phyloP scores from a whole-genome alignment of 2,329 filamentous ascomycete genomes.

The Phoma sp. region DNA sequence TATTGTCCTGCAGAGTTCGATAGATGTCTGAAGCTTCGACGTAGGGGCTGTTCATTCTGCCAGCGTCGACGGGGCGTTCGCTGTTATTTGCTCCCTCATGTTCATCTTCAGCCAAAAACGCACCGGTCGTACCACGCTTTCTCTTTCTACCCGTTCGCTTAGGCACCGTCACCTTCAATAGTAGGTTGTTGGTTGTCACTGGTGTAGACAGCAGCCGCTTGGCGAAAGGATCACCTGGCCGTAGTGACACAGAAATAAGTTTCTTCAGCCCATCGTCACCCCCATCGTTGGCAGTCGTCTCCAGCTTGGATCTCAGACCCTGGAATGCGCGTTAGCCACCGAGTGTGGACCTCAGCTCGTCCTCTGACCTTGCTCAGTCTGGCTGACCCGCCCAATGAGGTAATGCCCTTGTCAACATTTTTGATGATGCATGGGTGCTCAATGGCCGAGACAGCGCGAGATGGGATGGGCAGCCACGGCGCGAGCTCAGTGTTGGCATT shows the following conservation, averaged over 20 bases:
- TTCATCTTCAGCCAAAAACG: conserved; percentile 58
- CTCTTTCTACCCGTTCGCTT: conserved; percentile 86
- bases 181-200: conserved; percentile 78
- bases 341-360: conserved; percentile 6
- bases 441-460: conserved; percentile 63
- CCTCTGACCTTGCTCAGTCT: conserved; percentile 61
- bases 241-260: conserved; percentile 73
- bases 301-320: conserved; percentile 39
- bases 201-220: conserved; percentile 80
- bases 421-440: conserved; percentile 73
- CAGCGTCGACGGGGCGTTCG: background rate
- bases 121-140: conserved; percentile 76
- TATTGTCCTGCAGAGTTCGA: conserved; percentile 74
- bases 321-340: conserved; percentile 24
- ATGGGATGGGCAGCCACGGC: conserved; percentile 61
- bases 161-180: conserved; percentile 86
- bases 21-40: conserved; percentile 56
- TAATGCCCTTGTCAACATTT: conserved; percentile 69
- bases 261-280: conserved; percentile 53
- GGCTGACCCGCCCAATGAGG: conserved; percentile 65
- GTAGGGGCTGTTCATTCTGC: conserved; percentile 14
- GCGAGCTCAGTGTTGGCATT: conserved; percentile 21
- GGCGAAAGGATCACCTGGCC: conserved; percentile 79
- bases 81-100: conserved; percentile 2
- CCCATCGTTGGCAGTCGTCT: conserved; percentile 29